Conservation (phyloP, 148 eudicot species). For the Rhododendron henanense region DNA sequence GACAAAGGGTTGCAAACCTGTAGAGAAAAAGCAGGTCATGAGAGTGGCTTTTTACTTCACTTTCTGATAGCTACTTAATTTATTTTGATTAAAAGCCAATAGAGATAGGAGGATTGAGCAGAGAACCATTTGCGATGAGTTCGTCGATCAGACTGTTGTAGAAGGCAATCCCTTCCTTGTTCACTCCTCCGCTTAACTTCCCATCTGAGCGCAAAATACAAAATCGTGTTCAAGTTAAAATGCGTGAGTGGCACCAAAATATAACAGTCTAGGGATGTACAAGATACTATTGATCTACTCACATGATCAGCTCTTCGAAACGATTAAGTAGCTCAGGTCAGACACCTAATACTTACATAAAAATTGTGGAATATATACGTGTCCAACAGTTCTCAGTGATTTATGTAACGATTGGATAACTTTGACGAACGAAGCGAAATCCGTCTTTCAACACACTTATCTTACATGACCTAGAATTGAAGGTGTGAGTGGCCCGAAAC, state of each 20-base stretch:
- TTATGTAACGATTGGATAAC: too few relatives aligned
- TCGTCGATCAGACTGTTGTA: neutral
- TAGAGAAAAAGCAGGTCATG: neutral
- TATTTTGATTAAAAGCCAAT: neutral
- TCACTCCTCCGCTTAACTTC: neutral
- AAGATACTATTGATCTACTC: too few relatives aligned
- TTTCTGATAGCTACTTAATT: neutral
- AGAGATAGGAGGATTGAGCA: neutral
- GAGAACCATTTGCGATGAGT: neutral
- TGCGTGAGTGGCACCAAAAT: neutral
- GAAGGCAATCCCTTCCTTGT: neutral
- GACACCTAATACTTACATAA: too few relatives aligned
- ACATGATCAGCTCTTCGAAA: too few relatives aligned
- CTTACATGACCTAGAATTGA: too few relatives aligned
- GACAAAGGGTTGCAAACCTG: constrained; percentile 3
- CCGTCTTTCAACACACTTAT: too few relatives aligned
- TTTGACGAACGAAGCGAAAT: too few relatives aligned
- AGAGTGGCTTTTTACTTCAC: neutral
- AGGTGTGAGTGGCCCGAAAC: too few relatives aligned
- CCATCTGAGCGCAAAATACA: neutral
- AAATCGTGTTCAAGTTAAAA: neutral
- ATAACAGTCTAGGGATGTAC: too few relatives aligned
- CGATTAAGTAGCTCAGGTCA: too few relatives aligned
- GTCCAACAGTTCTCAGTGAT: too few relatives aligned
- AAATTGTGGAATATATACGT: too few relatives aligned